Conservation (phyloP, 495 filamentous ascomycete species). For the Aspergillus olivimuriae region DNA sequence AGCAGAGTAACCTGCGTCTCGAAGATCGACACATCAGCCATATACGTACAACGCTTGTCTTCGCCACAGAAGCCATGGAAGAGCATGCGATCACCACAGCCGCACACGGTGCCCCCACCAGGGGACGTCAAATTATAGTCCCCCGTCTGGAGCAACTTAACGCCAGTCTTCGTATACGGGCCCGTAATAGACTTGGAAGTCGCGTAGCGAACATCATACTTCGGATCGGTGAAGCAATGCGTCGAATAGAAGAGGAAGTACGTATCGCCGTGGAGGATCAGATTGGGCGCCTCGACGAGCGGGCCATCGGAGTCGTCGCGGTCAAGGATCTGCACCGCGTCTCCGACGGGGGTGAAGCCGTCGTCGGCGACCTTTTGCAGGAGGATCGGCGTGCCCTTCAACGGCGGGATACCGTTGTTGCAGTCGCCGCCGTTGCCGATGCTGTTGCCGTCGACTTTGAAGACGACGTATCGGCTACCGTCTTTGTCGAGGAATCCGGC, state of each 20-base stretch:
- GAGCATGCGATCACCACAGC: constrained; percentile 39
- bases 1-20: constrained; percentile 19
- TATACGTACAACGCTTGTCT: constrained; percentile 31
- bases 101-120: constrained; percentile 44
- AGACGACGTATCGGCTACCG: constrained; percentile 47
- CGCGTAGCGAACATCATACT: constrained; percentile 52
- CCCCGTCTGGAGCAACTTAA: constrained; percentile 32
- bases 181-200: constrained; percentile 40
- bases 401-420: constrained; percentile 44
- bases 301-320: constrained; percentile 48
- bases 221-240: constrained; percentile 45
- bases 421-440: constrained; percentile 52
- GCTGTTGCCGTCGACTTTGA: constrained; percentile 58
- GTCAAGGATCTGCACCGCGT: constrained; percentile 46
- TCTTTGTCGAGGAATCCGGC: constrained; percentile 45
- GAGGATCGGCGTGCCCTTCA: constrained; percentile 50
- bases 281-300: constrained; percentile 55
- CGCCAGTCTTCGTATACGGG: constrained; percentile 36
- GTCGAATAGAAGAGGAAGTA: constrained; percentile 59
- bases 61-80: constrained; percentile 47
- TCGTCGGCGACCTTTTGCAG: constrained; percentile 48
- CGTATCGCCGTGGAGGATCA: constrained; percentile 37
- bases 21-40: constrained; percentile 26
- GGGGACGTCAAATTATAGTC: constrained; percentile 40
- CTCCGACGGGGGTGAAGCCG: constrained; percentile 44